phyloP scores from a whole-genome alignment of 805 yeast genomes.

The Saturnispora hagleri region DNA sequence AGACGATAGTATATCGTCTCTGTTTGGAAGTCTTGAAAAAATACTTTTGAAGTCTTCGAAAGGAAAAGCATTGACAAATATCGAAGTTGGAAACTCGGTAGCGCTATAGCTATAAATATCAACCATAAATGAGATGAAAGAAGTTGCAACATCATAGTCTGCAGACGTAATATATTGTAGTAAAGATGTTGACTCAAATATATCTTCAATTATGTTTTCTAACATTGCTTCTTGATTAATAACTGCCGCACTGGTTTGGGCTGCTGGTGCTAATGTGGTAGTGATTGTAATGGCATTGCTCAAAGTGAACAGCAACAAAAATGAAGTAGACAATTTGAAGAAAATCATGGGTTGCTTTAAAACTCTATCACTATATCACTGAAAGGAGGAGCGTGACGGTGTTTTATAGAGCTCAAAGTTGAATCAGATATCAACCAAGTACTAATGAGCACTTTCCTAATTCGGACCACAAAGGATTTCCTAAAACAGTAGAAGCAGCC shows the following conservation, averaged over 20 bases:
- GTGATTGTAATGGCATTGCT: conserved; percentile 7
- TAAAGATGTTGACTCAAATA: not conserved
- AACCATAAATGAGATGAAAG: conserved; percentile 24
- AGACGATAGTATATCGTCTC: conserved; percentile 19
- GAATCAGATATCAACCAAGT: not conserved
- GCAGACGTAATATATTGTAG: conserved; percentile 25
- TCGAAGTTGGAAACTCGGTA: conserved; percentile 17
- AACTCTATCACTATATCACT: too few species aligned
- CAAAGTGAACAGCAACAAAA: not conserved
- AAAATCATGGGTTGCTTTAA: not conserved
- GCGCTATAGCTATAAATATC: conserved; percentile 11
- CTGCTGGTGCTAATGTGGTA: conserved; percentile 18
- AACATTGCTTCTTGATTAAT: conserved; percentile 20
- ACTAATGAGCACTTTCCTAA: conserved; percentile 4
- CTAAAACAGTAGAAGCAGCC: not conserved
- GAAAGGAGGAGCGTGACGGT: not conserved
- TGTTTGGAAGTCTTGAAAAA: conserved; percentile 29
- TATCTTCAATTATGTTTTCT: conserved; percentile 20
- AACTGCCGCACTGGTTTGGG: conserved; percentile 27
- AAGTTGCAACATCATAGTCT: conserved; percentile 23
- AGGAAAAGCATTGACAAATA: conserved; percentile 25
- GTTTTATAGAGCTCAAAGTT: not conserved
- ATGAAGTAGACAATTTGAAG: not conserved
- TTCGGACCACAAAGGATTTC: conserved; percentile 4
- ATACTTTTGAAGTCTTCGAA: conserved; percentile 26